Percentiles rank a stretch among this genome's conserved stretches.
Evolutionary conservation across 2,329 filamentous ascomycete genomes (phyloP).

Genomic region (Cladosporium sp.): DNA sequence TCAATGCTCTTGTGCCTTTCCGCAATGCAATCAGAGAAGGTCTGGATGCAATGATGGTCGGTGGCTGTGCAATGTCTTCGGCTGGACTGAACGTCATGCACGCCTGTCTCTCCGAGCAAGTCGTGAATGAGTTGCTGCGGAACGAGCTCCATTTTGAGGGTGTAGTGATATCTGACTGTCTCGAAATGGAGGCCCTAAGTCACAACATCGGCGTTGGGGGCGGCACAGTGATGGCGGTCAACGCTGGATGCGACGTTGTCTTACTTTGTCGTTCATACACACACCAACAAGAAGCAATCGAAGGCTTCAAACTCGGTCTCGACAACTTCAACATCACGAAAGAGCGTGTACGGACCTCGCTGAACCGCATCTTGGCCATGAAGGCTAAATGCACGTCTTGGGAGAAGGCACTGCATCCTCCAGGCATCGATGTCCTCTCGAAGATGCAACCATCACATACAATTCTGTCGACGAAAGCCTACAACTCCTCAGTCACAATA

Average conservation of each 20-base stretch:
- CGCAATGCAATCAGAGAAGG: slow-evolving; percentile 83
- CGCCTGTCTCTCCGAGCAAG: slow-evolving; percentile 86
- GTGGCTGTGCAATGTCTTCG: slow-evolving; percentile 88
- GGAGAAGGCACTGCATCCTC: slow-evolving; percentile 85
- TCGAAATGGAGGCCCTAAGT: slow-evolving; percentile 94
- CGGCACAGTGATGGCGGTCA: slow-evolving; percentile 95
- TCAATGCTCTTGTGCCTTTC: slow-evolving; percentile 90
- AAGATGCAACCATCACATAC: slow-evolving; percentile 80
- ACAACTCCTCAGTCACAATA: slow-evolving; percentile 89
- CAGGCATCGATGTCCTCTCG: slow-evolving; percentile 70
- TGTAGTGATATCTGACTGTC: slow-evolving; percentile 89
- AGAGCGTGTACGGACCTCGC: slow-evolving; percentile 73
- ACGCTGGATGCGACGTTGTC: slow-evolving; percentile 90
- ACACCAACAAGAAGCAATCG: slow-evolving; percentile 87
- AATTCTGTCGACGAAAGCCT: slow-evolving; percentile 75
- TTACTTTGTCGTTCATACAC: slow-evolving; percentile 84
- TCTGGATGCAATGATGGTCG: slow-evolving; percentile 92
- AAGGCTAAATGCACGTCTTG: slow-evolving; percentile 86
- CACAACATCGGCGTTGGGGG: slow-evolving; percentile 97
- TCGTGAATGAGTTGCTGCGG: slow-evolving; percentile 85
- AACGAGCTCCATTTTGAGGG: slow-evolving; percentile 85
- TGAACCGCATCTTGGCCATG: slow-evolving; percentile 71
- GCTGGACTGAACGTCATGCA: slow-evolving; percentile 93
- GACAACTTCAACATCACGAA: slow-evolving; percentile 87
- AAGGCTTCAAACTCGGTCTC: slow-evolving; percentile 80